phyloP scores from a whole-genome alignment of 179 eudicot genomes.

The Beta macrorhiza region DNA sequence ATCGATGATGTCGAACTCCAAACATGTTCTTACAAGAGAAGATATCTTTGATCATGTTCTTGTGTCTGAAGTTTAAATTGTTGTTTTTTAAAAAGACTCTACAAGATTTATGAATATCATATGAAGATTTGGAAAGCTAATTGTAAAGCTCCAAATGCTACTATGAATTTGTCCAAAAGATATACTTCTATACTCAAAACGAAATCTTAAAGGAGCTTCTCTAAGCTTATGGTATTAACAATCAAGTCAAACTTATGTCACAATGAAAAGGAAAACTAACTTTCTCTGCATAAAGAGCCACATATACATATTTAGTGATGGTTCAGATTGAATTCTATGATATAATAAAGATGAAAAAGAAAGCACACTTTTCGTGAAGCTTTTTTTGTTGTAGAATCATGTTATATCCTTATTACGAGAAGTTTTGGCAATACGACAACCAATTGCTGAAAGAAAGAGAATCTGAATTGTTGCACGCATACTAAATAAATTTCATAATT shows the following conservation, averaged over 20 bases:
- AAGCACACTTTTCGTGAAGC: too few species aligned
- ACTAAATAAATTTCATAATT: not conserved
- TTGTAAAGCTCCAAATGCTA: not conserved
- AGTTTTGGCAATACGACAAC: not conserved
- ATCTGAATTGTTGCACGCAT: not conserved
- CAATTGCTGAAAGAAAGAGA: not conserved
- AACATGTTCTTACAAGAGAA: constrained; percentile 46
- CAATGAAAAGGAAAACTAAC: not conserved
- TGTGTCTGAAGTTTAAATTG: not conserved
- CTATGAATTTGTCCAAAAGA: not conserved
- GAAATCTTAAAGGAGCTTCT: too few species aligned
- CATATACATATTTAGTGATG: too few species aligned
- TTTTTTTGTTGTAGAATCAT: not conserved
- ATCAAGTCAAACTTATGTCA: not conserved
- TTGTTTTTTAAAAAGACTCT: constrained; percentile 3
- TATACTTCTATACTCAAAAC: not conserved
- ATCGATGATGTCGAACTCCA: constrained; percentile 50
- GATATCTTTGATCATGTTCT: constrained; percentile 16
- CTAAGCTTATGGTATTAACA: too few species aligned
- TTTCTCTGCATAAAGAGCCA: not conserved
- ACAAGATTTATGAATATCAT: constrained; percentile 3
- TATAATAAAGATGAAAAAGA: too few species aligned
- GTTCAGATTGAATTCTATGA: too few species aligned
- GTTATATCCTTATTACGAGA: not conserved
- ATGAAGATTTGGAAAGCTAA: not conserved